Evolutionary conservation across 106 monocot species (phyloP).

Genomic region (Dendrobium huoshanense): DNA sequence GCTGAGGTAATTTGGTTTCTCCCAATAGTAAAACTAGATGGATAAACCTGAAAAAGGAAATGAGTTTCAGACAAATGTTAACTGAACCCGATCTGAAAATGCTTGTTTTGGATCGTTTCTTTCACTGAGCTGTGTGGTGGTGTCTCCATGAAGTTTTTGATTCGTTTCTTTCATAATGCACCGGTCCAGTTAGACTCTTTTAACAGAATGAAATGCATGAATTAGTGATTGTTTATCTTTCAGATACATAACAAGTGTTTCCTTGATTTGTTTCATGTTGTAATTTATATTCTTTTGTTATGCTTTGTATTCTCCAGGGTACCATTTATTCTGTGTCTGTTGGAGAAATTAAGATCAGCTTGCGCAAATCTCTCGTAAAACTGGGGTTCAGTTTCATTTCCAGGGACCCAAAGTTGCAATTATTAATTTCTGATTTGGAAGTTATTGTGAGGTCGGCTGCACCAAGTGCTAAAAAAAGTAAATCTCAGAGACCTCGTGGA

Average conservation of each 20-base stretch:
- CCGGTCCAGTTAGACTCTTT: not conserved
- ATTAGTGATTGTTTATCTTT: not conserved
- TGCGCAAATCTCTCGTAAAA: slow-evolving; percentile 54
- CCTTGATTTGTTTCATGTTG: not conserved
- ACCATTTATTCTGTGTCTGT: slow-evolving; percentile 75
- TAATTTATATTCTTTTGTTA: not conserved
- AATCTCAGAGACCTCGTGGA: slow-evolving; percentile 31
- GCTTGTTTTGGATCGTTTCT: not conserved
- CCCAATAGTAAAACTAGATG: no score
- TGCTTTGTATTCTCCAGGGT: slow-evolving; percentile 51
- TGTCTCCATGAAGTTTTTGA: not conserved
- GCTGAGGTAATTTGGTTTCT: no score
- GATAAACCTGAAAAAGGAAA: no score
- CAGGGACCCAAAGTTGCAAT: slow-evolving; percentile 70
- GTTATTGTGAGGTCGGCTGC: slow-evolving; percentile 44
- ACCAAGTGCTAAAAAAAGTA: slow-evolving; percentile 30
- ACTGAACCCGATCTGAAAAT: no score
- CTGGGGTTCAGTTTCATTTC: slow-evolving; percentile 70
- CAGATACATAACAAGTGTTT: not conserved
- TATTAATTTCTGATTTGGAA: slow-evolving; percentile 79
- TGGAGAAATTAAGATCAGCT: slow-evolving; percentile 83
- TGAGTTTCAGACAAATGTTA: no score
- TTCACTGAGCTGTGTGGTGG: not conserved
- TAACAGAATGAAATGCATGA: not conserved
- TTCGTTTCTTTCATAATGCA: no score